Conservation (phyloP, 139 green algal genomes). For the Limnomonas spitsbergensis region DNA sequence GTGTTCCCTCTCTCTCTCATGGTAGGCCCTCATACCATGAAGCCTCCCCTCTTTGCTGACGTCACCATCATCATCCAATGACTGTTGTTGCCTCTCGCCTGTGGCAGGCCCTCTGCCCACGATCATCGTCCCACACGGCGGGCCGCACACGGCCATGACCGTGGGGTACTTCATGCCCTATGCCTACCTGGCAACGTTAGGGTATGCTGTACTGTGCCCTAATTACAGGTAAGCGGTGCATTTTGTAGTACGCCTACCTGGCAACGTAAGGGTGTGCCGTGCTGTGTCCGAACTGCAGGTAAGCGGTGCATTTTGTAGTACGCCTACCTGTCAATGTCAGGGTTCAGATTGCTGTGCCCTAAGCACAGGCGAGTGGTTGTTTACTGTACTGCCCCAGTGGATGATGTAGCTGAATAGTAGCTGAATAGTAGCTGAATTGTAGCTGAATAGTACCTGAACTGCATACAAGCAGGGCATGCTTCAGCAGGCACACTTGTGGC, state of each 20-base stretch:
- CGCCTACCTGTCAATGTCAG: conserved; percentile 61
- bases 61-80: not conserved
- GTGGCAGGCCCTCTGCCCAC: conserved; percentile 49
- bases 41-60: not conserved
- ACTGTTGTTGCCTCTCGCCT: not conserved
- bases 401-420: too few relatives aligned
- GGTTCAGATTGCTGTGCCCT: conserved; percentile 67
- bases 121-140: conserved; percentile 79
- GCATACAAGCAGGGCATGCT: too few relatives aligned
- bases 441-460: too few relatives aligned
- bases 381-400: not conserved
- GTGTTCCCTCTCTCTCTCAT: too few relatives aligned
- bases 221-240: conserved; percentile 59
- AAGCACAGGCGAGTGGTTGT: conserved; percentile 57
- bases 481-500: too few relatives aligned
- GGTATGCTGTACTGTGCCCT: conserved; percentile 67
- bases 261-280: conserved; percentile 66
- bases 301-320: conserved; percentile 26
- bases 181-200: conserved; percentile 62
- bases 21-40: too few relatives aligned
- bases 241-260: conserved; percentile 62
- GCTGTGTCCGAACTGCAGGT: conserved; percentile 69
- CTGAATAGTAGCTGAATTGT: too few relatives aligned
- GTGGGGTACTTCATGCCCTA: conserved; percentile 65
- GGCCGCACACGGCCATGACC: conserved; percentile 75